Evolutionary conservation across 192 early-diverging fungal genomes (phyloP).

Genomic region (Pilobolus umbonatus): DNA sequence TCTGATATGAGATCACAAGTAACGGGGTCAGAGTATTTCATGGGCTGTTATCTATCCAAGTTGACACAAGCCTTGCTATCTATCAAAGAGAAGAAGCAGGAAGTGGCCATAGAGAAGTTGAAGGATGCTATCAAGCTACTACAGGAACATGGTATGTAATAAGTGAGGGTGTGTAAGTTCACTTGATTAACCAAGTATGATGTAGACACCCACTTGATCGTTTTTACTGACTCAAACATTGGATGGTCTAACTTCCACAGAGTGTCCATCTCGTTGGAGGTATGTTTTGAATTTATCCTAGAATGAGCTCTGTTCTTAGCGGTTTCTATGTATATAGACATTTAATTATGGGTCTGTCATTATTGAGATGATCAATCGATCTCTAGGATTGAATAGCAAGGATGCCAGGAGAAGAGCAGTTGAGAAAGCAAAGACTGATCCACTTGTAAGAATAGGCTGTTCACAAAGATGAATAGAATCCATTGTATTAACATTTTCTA

Average conservation of each 20-base stretch:
- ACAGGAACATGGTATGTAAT: slow-evolving; percentile 7
- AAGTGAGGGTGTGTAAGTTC: too few species aligned
- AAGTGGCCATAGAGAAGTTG: slow-evolving; percentile 6
- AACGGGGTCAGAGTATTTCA: slow-evolving; percentile 3
- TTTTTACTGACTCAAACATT: too few species aligned
- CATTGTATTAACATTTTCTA: neutral
- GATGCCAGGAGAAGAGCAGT: slow-evolving; percentile 25
- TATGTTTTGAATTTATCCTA: neutral
- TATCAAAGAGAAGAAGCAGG: slow-evolving; percentile 9
- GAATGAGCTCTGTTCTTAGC: too few species aligned
- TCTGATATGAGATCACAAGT: slow-evolving; percentile 9
- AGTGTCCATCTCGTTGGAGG: slow-evolving; percentile 10
- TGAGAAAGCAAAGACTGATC: slow-evolving; percentile 16
- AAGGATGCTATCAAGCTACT: neutral
- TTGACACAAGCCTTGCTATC: slow-evolving; percentile 14
- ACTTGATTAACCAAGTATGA: too few species aligned
- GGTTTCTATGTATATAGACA: slow-evolving; percentile 4
- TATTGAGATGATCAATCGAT: slow-evolving; percentile 22
- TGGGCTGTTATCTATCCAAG: slow-evolving; percentile 12
- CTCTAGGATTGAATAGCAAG: slow-evolving; percentile 20
- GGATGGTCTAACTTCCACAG: slow-evolving; percentile 20
- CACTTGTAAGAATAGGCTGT: slow-evolving; percentile 16
- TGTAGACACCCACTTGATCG: too few species aligned
- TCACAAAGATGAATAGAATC: neutral
- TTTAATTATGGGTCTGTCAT: slow-evolving; percentile 27